Evolutionary conservation across 225 moss, liverwort and hornwort genomes (phyloP).

Genomic region (Straminergon stramineum): DNA sequence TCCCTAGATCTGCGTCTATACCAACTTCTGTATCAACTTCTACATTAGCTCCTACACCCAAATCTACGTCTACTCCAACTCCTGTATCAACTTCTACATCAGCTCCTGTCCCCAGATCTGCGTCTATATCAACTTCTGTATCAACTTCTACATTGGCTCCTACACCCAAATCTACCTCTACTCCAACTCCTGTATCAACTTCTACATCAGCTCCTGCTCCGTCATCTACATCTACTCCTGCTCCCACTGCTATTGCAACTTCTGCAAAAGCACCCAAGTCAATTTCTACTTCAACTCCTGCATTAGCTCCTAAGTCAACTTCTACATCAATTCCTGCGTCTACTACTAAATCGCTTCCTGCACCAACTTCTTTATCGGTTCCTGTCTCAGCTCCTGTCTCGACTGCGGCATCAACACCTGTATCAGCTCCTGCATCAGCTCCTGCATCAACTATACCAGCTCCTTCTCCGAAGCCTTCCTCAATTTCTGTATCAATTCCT

Average conservation of each 20-base stretch:
- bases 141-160: not conserved
- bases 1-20: not conserved
- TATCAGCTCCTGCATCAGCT: not conserved
- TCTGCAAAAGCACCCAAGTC: not conserved
- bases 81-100: not conserved
- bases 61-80: not conserved
- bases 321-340: not conserved
- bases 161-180: not conserved
- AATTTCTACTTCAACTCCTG: not conserved
- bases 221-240: not conserved
- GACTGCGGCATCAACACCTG: not conserved
- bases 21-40: not conserved
- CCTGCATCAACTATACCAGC: not conserved
- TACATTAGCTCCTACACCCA: not conserved
- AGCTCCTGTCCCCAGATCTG: not conserved
- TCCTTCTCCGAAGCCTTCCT: not conserved
- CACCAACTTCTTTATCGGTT: not conserved
- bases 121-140: not conserved
- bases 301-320: not conserved
- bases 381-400: not conserved
- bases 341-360: not conserved
- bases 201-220: not conserved
- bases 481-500: conserved; percentile 1
- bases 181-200: not conserved
- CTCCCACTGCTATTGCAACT: not conserved